phyloP scores from a whole-genome alignment of 2,329 filamentous ascomycete genomes.

The Didymella arachidicola region DNA sequence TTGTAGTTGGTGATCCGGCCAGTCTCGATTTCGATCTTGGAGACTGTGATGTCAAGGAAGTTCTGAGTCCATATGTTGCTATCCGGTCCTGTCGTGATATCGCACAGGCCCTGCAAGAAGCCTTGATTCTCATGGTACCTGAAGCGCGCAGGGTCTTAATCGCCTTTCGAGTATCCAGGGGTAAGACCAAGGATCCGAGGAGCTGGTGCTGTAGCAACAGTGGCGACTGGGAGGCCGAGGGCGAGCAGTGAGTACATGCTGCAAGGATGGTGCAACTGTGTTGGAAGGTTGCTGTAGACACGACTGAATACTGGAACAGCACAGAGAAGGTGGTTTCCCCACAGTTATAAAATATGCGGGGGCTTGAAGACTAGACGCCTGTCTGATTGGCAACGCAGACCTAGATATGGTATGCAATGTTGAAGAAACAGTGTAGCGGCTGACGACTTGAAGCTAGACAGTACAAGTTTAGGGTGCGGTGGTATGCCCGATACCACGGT shows the following conservation, averaged over 20 bases:
- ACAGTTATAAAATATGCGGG: background rate
- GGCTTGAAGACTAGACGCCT: background rate
- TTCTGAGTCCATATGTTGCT: constrained; percentile 23
- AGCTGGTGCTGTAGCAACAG: constrained; percentile 9
- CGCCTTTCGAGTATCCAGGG: constrained; percentile 19
- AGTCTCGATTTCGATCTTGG: constrained; percentile 18
- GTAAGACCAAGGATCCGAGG: constrained; percentile 15
- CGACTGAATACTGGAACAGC: background rate
- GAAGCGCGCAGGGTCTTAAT: constrained; percentile 15
- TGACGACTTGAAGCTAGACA: background rate
- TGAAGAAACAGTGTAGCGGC: background rate
- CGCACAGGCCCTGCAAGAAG: constrained; percentile 17
- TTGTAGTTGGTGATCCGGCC: constrained; percentile 19
- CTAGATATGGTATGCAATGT: constrained; percentile 3
- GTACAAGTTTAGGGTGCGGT: background rate
- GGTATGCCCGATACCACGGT: background rate
- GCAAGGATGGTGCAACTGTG: background rate
- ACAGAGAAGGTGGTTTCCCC: background rate
- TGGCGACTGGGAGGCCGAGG: background rate
- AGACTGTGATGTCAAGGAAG: constrained; percentile 20
- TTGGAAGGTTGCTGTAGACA: background rate
- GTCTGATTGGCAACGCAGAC: background rate
- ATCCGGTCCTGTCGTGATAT: constrained; percentile 19
- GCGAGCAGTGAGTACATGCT: constrained; percentile 1
- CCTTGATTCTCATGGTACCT: constrained; percentile 17